A percentile compares a stretch with the other conserved stretches of the same genome.
These are phyloP conservation scores for Clarireedia monteithiana DNA, from an alignment of 2,329 filamentous ascomycete species.

Conservation along the genomic window DNA sequence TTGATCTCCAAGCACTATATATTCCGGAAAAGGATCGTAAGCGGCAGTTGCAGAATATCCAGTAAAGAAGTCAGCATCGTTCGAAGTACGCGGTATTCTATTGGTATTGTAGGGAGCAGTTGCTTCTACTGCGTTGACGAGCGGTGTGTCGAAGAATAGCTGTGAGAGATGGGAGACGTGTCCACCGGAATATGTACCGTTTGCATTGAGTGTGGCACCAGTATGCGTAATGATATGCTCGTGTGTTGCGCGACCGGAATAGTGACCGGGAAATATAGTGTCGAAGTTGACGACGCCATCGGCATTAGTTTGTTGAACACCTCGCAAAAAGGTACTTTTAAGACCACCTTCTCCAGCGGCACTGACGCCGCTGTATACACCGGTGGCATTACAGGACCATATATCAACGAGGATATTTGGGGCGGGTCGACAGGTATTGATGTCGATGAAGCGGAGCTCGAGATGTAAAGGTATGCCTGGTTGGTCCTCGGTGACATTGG, in stretches of 20 bases:
- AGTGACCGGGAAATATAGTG: conserved; percentile 39
- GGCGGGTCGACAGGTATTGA: conserved; percentile 31
- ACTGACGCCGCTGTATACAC: conserved; percentile 41
- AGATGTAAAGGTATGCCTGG: conserved; percentile 40
- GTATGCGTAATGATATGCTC: conserved; percentile 31
- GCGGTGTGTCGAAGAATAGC: conserved; percentile 55
- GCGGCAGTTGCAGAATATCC: conserved; percentile 35
- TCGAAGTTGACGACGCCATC: conserved; percentile 37
- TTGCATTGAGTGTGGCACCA: conserved; percentile 21
- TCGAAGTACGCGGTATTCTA: conserved; percentile 38
- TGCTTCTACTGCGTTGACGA: conserved; percentile 46
- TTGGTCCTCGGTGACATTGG: conserved; percentile 40
- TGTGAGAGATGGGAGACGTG: conserved; percentile 40
- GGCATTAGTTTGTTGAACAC: conserved; percentile 34
- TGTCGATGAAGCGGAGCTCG: conserved; percentile 46
- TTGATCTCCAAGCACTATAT: conserved; percentile 47
- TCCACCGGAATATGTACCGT: conserved; percentile 43
- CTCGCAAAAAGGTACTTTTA: conserved; percentile 37
- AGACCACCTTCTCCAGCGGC: conserved; percentile 31
- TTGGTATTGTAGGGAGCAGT: conserved; percentile 42
- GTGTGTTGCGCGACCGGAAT: conserved; percentile 38
- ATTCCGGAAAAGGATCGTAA: conserved; percentile 48
- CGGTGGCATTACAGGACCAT: conserved; percentile 35
- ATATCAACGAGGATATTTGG: conserved; percentile 40
- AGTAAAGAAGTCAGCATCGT: conserved; percentile 40